Conservation (phyloP, 768 basidiomycete species). For the Podaxis pistillaris region DNA sequence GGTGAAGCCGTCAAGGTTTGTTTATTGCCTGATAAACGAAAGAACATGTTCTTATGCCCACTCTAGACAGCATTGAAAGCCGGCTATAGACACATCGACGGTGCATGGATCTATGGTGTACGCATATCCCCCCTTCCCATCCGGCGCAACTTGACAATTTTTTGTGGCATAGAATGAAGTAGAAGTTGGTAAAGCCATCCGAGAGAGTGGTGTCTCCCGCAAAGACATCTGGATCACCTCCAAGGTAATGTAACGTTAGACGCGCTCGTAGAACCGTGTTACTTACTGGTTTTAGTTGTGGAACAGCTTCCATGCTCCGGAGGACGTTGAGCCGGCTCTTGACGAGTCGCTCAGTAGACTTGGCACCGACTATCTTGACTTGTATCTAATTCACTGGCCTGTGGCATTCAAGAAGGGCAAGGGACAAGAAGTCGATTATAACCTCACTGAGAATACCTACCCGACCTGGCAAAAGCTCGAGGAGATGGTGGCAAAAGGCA, state of each 20-base stretch:
- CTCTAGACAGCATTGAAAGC: conserved; percentile 52
- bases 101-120: conserved; percentile 68
- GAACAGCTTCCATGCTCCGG: conserved; percentile 74
- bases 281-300: conserved; percentile 46
- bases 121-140: conserved; percentile 18
- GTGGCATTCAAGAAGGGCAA: conserved; percentile 49
- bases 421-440: conserved; percentile 42
- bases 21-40: neutral
- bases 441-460: conserved; percentile 67
- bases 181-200: conserved; percentile 64
- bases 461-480: conserved; percentile 83
- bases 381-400: conserved; percentile 82
- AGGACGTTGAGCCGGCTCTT: conserved; percentile 64
- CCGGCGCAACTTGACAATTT: neutral
- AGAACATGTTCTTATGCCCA: neutral
- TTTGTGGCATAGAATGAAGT: conserved; percentile 53
- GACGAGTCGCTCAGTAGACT: conserved; percentile 65
- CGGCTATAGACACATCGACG: conserved; percentile 74
- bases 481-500: conserved; percentile 73
- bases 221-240: conserved; percentile 69
- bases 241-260: conserved; percentile 34
- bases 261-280: neutral
- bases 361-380: conserved; percentile 69
- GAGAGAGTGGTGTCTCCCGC: conserved; percentile 56
- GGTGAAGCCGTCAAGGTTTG: conserved; percentile 63